A percentile compares a stretch with the other conserved stretches of the same genome.
These are phyloP conservation scores for Neurospora sp. DNA, from an alignment of 495 filamentous ascomycete genomes.

Conservation along the genomic window DNA sequence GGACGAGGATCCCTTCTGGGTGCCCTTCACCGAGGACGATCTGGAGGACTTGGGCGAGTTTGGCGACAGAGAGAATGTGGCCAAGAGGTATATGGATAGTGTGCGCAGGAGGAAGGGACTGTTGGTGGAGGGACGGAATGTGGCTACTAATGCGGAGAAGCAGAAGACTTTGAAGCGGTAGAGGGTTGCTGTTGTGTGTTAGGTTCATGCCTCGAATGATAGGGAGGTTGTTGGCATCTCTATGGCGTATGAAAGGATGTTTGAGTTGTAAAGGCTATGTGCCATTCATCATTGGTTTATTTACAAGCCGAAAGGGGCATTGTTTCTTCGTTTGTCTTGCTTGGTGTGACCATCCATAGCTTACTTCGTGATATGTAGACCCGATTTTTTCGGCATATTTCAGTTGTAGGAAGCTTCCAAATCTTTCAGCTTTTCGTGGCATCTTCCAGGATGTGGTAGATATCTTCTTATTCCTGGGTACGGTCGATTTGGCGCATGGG, in stretches of 20 bases:
- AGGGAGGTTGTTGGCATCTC: background rate
- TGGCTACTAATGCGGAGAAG: slow-evolving; percentile 83
- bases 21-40: slow-evolving; percentile 91
- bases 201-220: too few relatives aligned
- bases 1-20: slow-evolving; percentile 94
- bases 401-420: background rate
- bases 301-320: background rate
- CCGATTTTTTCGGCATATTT: background rate
- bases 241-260: background rate
- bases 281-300: background rate
- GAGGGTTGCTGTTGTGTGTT: background rate
- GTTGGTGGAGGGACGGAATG: slow-evolving; percentile 62
- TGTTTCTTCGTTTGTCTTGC: background rate
- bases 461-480: background rate
- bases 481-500: background rate
- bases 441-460: background rate
- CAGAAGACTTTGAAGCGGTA: slow-evolving; percentile 97
- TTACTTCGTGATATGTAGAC: background rate
- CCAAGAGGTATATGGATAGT: slow-evolving; percentile 87
- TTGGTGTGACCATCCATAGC: background rate
- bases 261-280: background rate
- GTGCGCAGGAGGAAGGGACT: slow-evolving; percentile 80
- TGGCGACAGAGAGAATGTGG: slow-evolving; percentile 89
- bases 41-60: slow-evolving; percentile 91
- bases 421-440: too few relatives aligned